Evolutionary conservation across 345 rosid genomes (phyloP), one percentile per base, ranked within the genome.

Genomic region (Linum usitatissimum): DNA sequence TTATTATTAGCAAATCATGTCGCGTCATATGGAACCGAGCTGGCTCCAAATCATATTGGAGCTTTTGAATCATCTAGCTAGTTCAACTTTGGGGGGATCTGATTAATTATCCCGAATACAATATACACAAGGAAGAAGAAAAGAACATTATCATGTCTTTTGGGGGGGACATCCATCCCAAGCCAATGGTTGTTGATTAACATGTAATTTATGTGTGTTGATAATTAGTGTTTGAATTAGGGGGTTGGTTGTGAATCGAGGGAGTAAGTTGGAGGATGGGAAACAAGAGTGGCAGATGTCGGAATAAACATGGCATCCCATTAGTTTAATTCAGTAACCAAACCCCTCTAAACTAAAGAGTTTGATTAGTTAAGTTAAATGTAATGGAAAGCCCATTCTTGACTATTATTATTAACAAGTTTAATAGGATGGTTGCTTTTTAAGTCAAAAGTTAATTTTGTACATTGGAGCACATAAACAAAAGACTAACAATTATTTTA

Each of bases 281-380:
- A 76, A 82, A 68, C 90, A 74, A 72, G 65, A 34, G 67, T 14
- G 72, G 64, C 53, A 57, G 55, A 62, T 82, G 86, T 82, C 79
- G 85, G 90, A 66, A 80, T 69, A 61, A 77, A 68, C 73, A 80
- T 74, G 78, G 66, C 87, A 82, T 18, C 67, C 59, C 71, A 72
- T 68, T 70, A 21, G 59, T 70, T 71, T 67, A 77, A 77, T 9
- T 4, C 10, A 4, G 21, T 49, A 1, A 38, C 6, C 55, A 21
- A n/a, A n/a, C n/a, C 23, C 5, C 18, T 18, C 21, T 9, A 1
- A 55, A 18, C 7, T 28, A 55, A 34, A 18, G 59, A 28, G 59
- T 17, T 45, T 10, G 51, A 15, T 45, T 45, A 45, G 10, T 45
- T 15, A 10, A 10, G 28, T 23, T 45, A 10, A 10, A 45, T 45